phyloP scores from a whole-genome alignment of 129 eudicot species.

The Flaveria brownii region DNA sequence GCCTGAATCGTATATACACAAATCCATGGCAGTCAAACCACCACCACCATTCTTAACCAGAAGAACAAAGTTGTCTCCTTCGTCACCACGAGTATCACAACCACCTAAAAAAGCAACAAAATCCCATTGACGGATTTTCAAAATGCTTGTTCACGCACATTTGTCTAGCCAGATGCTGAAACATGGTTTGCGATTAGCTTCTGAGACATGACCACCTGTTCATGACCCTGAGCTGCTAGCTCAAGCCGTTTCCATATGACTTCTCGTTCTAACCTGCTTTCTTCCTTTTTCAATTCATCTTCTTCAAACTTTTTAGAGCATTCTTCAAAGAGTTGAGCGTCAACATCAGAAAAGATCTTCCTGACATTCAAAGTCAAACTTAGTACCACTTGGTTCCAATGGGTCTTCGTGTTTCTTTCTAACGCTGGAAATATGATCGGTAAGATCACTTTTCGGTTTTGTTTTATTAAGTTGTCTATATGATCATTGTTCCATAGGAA shows the following conservation, averaged over 20 bases:
- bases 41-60: constrained; percentile 23
- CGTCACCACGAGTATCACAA: not conserved
- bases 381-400: constrained; percentile 75
- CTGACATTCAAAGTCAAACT: constrained; percentile 67
- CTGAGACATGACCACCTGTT: constrained; percentile 45
- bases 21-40: constrained; percentile 17
- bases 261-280: constrained; percentile 51
- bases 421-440: constrained; percentile 66
- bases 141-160: not conserved
- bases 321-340: constrained; percentile 66
- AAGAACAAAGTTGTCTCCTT: constrained; percentile 16
- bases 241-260: constrained; percentile 68
- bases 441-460: constrained; percentile 63
- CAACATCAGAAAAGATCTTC: constrained; percentile 60
- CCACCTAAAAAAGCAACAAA: constrained; percentile 24
- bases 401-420: constrained; percentile 60
- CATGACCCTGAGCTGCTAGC: constrained; percentile 51
- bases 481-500: constrained; percentile 85
- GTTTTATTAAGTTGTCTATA: constrained; percentile 66
- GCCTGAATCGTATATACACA: constrained; percentile 27
- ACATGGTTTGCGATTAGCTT: constrained; percentile 31
- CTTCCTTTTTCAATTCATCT: constrained; percentile 55
- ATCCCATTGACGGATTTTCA: constrained; percentile 14
- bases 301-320: constrained; percentile 64
- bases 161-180: constrained; percentile 39